These are phyloP conservation scores for Leonotis leonurus DNA, from an alignment of 257 asterid species.

Conservation along the genomic window DNA sequence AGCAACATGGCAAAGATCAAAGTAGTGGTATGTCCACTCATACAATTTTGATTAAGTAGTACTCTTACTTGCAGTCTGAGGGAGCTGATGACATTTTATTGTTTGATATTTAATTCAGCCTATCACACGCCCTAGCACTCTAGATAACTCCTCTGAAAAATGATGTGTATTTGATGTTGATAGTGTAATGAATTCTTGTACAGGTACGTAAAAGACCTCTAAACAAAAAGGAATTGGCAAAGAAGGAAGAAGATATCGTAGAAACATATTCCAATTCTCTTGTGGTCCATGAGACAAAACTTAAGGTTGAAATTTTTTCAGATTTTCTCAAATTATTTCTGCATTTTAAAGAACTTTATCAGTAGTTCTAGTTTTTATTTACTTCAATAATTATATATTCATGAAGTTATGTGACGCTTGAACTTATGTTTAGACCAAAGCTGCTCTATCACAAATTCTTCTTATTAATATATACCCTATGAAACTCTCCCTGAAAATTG, in stretches of 20 bases:
- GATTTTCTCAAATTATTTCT: not conserved
- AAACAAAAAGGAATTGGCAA: conserved; percentile 80
- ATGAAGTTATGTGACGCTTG: conserved; percentile 3
- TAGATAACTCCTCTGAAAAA: not conserved
- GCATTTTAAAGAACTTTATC: not conserved
- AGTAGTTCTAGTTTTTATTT: not conserved
- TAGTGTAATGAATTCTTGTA: conserved; percentile 6
- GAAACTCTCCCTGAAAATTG: not conserved
- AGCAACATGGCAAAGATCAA: conserved; percentile 93
- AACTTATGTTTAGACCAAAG: not conserved
- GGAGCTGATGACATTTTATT: not conserved
- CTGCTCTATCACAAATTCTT: not conserved
- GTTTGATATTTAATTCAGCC: not conserved
- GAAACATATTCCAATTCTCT: conserved; percentile 62
- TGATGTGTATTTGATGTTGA: conserved; percentile 5
- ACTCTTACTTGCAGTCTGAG: not conserved
- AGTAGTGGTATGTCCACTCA: conserved; percentile 63
- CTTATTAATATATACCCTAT: not conserved
- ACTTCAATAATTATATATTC: not conserved
- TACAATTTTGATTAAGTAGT: not conserved
- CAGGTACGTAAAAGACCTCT: conserved; percentile 95
- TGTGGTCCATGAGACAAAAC: conserved; percentile 79
- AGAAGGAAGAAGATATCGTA: conserved; percentile 83
- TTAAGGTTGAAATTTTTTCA: conserved; percentile 37
- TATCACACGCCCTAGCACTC: not conserved